Evolutionary conservation across 163 green algal genomes (phyloP).

Genomic region (Trebouxia gelatinosa): DNA sequence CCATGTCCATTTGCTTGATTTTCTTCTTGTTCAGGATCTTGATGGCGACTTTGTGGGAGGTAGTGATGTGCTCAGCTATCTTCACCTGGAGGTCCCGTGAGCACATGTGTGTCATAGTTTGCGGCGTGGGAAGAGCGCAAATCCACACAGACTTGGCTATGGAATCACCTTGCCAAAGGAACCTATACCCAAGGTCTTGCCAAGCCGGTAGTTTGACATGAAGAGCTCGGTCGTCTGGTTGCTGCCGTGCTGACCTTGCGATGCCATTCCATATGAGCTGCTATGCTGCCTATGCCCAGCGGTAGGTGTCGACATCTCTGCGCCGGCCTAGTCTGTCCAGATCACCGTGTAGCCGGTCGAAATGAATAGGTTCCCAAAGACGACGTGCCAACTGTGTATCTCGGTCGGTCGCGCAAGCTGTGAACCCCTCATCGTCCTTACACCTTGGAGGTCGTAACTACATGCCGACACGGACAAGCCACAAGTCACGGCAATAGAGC

Average conservation of each 20-base stretch:
- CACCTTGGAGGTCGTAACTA: no score
- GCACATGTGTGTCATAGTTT: background rate
- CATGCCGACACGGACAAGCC: no score
- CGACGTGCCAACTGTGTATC: background rate
- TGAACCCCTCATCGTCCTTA: no score
- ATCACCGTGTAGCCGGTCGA: background rate
- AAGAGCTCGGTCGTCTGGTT: constrained; percentile 54
- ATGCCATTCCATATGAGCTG: no score
- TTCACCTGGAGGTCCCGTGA: constrained; percentile 76
- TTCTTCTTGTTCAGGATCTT: constrained; percentile 99
- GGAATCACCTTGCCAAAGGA: constrained; percentile 94
- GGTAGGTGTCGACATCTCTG: no score
- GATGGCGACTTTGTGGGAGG: constrained; percentile 95
- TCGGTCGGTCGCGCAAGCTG: no score
- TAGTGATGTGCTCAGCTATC: constrained; percentile 91
- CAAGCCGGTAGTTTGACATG: constrained; percentile 92
- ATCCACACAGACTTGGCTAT: background rate
- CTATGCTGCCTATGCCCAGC: no score
- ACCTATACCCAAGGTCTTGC: constrained; percentile 97
- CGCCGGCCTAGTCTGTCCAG: no score
- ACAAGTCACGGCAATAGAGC: no score
- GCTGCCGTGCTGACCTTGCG: no score
- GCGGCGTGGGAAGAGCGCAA: background rate
- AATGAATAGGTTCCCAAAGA: background rate
- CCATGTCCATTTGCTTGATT: constrained; percentile 99